Conservation (phyloP, 495 filamentous ascomycete species). For the Apiosordaria backusii region DNA sequence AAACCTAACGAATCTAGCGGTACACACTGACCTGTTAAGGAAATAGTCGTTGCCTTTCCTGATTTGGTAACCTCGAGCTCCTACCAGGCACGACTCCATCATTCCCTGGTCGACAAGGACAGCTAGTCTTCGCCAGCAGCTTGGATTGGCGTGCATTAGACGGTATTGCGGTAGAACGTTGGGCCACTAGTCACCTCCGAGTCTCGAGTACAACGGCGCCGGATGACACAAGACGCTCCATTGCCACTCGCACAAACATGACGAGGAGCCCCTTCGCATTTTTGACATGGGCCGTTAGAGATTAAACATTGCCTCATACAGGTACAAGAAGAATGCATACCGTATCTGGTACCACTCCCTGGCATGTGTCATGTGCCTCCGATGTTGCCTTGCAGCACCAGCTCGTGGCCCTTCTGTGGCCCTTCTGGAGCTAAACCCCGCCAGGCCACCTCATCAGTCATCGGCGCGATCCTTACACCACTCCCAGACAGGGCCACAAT, state of each 20-base stretch:
- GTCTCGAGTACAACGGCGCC: background rate
- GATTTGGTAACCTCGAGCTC: background rate
- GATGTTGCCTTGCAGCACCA: background rate
- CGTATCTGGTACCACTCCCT: conserved; percentile 1
- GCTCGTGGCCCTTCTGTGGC: background rate
- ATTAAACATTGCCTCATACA: background rate
- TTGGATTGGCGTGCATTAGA: background rate
- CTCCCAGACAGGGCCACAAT: background rate
- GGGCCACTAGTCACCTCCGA: background rate
- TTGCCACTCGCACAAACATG: background rate
- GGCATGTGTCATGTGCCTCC: background rate
- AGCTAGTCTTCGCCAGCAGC: background rate
- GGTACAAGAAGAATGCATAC: background rate
- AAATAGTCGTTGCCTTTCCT: background rate
- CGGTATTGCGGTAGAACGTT: background rate
- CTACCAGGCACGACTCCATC: background rate
- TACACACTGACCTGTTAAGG: background rate
- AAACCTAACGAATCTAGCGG: background rate
- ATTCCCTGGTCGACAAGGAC: background rate
- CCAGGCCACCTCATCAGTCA: background rate
- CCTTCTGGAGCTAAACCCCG: background rate
- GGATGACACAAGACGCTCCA: background rate
- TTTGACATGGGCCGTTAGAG: background rate
- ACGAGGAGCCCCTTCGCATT: too few species aligned
- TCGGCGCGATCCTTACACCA: background rate